phyloP scores from a whole-genome alignment of 139 green algal species.

The Tetraselmis chui region DNA sequence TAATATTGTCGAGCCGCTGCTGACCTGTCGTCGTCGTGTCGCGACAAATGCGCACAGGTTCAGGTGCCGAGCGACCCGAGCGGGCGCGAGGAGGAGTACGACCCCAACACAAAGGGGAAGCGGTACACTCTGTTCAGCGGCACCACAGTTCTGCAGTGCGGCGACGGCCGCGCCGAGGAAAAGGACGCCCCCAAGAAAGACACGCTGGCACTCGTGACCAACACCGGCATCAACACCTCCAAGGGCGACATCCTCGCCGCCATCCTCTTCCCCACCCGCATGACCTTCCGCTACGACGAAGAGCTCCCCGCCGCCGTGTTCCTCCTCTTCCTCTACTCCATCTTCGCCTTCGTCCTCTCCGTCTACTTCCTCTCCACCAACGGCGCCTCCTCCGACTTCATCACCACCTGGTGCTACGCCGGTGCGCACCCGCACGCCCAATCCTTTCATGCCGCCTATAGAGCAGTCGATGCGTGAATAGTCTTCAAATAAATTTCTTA shows the following conservation, averaged over 20 bases:
- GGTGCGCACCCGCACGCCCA: background rate
- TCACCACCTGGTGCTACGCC: constrained; percentile 16
- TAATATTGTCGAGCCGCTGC: too few relatives aligned
- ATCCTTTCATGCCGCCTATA: too few relatives aligned
- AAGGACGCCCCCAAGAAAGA: background rate
- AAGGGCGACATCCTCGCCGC: constrained; percentile 13
- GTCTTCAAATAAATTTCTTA: too few relatives aligned
- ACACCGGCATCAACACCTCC: constrained; percentile 9
- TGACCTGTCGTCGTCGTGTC: too few relatives aligned
- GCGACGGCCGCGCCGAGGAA: background rate
- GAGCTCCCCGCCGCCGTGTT: constrained; percentile 13
- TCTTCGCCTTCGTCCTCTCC: constrained; percentile 5
- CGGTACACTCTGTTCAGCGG: constrained; percentile 4
- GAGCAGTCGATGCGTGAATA: too few relatives aligned
- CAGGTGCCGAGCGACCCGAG: background rate
- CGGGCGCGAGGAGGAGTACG: background rate
- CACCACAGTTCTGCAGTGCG: background rate
- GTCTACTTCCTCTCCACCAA: constrained; percentile 7
- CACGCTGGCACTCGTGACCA: background rate
- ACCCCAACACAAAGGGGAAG: background rate
- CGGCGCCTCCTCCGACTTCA: constrained; percentile 7
- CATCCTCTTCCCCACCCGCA: constrained; percentile 15
- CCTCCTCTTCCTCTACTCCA: constrained; percentile 8
- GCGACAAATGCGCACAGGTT: too few relatives aligned
- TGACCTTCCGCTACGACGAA: constrained; percentile 22